Evolutionary conservation across 1,284 basidiomycete genomes (phyloP), one percentile per base, ranked within the genome.

Genomic region (Chondrostereum purpureum): DNA sequence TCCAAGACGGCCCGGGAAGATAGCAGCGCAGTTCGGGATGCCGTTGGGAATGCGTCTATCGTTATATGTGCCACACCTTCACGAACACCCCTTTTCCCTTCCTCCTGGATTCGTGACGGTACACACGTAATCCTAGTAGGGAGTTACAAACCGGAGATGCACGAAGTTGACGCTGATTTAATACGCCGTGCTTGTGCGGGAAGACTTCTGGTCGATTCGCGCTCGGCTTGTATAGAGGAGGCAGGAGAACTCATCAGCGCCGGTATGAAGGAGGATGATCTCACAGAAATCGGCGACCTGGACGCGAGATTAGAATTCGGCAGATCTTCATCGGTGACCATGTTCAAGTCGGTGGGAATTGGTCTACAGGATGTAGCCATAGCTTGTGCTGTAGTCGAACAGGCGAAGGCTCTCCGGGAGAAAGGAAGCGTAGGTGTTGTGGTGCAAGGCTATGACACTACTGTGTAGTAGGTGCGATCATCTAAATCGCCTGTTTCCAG

Each of bases 91-190:
- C 75, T 92, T 5, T 92, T 93, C 56, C 73, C 77, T 2, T 74
- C 79, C 0, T 56, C 65, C 0, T 81, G 75, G 70, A 75, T 87
- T 12, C 68, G 70, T 5, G 56, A 72, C 0, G 81, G 83, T 0
- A 72, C 86, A 0, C 86, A 90, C 54, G 55, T 93, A 34, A 79
- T 88, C 49, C 66, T 93, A 2, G 77, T 92, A 23, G 89, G 91
- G n/a, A 88, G 85, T 45, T 93, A 89, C 58, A 92, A 75, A 22
- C 83, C 85, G 0, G 57, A 66, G 12, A 94, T 93, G 91, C 73
- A 72, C 44, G 91, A 94, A 57, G 73, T 89, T 5, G 80, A 85
- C 39, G 61, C 56, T 0, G 68, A 64, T 0, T 69, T 92, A 13
- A 62, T 92, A 17, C 18, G 66, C 67, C 14, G 46, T 62, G n/a